Evolutionary conservation across 495 filamentous ascomycete genomes (phyloP).

Genomic region (Penicillium crystallinum): DNA sequence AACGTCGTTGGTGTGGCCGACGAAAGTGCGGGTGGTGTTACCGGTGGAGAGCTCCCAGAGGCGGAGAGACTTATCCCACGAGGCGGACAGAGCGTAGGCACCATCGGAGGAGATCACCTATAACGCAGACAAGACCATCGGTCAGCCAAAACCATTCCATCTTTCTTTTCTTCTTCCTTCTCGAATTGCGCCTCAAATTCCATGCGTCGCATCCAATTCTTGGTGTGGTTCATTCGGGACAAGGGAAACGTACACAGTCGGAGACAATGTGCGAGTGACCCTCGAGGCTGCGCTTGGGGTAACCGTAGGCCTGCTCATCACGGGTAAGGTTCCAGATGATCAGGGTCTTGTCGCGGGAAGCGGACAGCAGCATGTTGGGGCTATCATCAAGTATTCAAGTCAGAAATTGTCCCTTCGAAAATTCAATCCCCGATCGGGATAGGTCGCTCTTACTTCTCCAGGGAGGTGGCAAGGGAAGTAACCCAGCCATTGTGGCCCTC

Average conservation of each 20-base stretch:
- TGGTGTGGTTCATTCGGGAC: constrained; percentile 11
- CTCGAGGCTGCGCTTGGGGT: constrained; percentile 96
- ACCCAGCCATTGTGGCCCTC: constrained; percentile 87
- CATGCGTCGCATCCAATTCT: constrained; percentile 15
- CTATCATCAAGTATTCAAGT: constrained; percentile 47
- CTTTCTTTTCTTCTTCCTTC: constrained; percentile 3
- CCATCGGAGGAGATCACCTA: constrained; percentile 99
- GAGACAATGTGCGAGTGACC: constrained; percentile 99
- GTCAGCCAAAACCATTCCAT: constrained; percentile 33
- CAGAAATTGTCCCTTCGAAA: constrained; percentile 29
- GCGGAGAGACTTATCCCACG: constrained; percentile 99
- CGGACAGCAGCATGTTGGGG: constrained; percentile 99
- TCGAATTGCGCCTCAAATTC: constrained; percentile 8
- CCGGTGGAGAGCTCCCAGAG: constrained; percentile 98
- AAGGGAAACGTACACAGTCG: constrained; percentile 80
- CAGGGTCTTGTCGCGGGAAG: constrained; percentile 93
- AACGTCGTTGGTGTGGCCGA: constrained; percentile 98
- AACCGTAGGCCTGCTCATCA: constrained; percentile 94
- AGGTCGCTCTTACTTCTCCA: constrained; percentile 79
- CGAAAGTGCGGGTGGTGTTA: constrained; percentile 93
- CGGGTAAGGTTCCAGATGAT: constrained; percentile 99
- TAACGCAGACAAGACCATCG: constrained; percentile 25
- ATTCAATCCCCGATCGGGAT: constrained; percentile 23
- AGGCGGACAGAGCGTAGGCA: constrained; percentile 97
- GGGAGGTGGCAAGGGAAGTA: constrained; percentile 82